Evolutionary conservation across 2,329 filamentous ascomycete species (phyloP), one percentile per base, ranked within the genome.

Genomic region (Nigrograna mackinnonii): DNA sequence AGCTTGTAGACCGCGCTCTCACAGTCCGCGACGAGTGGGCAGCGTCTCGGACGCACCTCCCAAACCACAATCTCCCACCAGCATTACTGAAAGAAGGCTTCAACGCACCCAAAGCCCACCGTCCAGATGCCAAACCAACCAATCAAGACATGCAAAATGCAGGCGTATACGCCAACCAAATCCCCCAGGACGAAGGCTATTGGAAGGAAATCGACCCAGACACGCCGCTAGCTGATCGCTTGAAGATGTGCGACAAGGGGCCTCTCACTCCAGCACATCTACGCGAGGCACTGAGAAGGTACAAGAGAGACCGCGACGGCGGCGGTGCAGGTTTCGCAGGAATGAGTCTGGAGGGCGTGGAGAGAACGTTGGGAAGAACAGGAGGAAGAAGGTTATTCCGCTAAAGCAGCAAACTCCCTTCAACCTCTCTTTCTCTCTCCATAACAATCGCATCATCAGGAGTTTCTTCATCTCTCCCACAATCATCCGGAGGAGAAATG

Each of bases 181-280:
- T 61, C 13, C 46, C 54, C 37, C 50, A 51, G 7, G 44, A 39
- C 1, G 50, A 61, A 41, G 44, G 47, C 20, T 47, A 61, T 22
- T 65, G 62, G 59, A 54, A 52, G 11, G 60, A 63, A 39, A 56
- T 66, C 2, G 45, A 43, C 1, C 51, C 55, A 19, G 54, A 63
- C 30, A 49, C 50, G 19, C 22, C 38, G 11, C 37, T 66, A 21
- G 38, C 58, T 49, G 61, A 67, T 26, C 44, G 60, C 28, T 38
- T 66, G 43, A 62, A 57, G 44, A 52, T 56, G 40, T 47, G 49
- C 36, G 70, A 76, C 49, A 68, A 73, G 41, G 75, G 75, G 4
- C 86, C 87, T 1, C 62, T 92, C 35, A 79, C 85, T 19, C 86
- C 88, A 0, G 87, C 90, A 47, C 87, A 91, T 66, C 66, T 92